Conservation (phyloP, 371 early-diverging fungal species). For the Mortierella sp. region DNA sequence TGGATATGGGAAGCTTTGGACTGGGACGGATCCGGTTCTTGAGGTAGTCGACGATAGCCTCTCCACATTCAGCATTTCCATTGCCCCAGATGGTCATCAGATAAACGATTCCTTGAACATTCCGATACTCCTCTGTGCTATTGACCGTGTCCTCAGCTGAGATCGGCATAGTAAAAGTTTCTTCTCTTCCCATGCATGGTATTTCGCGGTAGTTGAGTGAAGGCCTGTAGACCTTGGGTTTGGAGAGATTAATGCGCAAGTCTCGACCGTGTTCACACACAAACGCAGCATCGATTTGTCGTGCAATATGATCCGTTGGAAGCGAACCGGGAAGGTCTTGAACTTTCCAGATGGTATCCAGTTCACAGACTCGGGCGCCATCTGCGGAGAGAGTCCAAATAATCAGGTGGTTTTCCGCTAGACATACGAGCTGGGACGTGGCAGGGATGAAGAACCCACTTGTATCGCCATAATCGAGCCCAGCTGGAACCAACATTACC, state of each 20-base stretch:
- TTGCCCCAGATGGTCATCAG: background rate
- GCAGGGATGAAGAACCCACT: background rate
- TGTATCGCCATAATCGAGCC: background rate
- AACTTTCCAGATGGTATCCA: background rate
- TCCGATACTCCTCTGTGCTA: background rate
- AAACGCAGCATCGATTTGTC: background rate
- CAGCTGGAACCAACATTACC: background rate
- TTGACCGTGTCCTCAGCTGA: constrained; percentile 1
- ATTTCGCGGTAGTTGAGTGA: background rate
- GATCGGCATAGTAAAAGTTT: background rate
- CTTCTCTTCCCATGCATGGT: background rate
- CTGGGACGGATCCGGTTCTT: background rate
- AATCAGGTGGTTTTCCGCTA: background rate
- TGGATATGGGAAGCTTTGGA: background rate
- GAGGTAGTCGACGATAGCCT: background rate
- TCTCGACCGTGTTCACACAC: background rate
- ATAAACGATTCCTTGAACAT: background rate
- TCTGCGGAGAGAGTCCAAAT: background rate
- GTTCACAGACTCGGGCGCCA: background rate
- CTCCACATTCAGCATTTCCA: no score
- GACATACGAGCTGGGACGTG: background rate
- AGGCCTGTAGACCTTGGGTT: background rate
- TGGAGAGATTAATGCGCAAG: background rate
- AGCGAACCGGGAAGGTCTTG: background rate
- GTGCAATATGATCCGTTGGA: background rate